A percentile compares a stretch with the other conserved stretches of the same genome.
These are phyloP conservation scores for Alloteropsis semialata DNA, from an alignment of 176 grass and related monocot genomes.

Conservation along the genomic window DNA sequence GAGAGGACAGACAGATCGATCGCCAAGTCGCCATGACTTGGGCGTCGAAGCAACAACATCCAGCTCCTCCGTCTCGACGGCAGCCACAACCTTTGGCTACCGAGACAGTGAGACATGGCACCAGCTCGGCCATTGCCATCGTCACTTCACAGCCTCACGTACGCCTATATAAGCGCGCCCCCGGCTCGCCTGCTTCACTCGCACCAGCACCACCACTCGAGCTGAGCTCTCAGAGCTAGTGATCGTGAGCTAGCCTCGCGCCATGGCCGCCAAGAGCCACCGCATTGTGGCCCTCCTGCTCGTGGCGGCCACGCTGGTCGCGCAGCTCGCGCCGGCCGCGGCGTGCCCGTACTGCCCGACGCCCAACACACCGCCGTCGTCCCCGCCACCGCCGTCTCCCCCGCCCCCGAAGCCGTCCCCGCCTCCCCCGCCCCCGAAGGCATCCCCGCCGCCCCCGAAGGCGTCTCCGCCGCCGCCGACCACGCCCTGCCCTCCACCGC, in stretches of 20 bases:
- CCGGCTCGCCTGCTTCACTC: neutral
- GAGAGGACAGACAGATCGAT: neutral
- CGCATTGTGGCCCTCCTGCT: slow-evolving; percentile 25
- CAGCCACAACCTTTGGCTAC: slow-evolving; percentile 33
- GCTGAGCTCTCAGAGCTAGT: neutral
- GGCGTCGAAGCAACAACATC: neutral
- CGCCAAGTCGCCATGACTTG: neutral
- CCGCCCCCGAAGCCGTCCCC: neutral
- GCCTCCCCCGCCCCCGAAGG: too few relatives aligned
- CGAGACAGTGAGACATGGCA: slow-evolving; percentile 6
- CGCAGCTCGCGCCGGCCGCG: slow-evolving; percentile 32
- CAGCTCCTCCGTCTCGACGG: neutral
- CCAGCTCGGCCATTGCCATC: neutral
- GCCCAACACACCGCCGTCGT: slow-evolving; percentile 26
- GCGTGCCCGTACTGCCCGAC: slow-evolving; percentile 56
- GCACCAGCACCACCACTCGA: neutral
- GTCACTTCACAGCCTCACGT: slow-evolving; percentile 6
- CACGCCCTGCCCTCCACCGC: slow-evolving; percentile 21
- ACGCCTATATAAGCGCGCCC: slow-evolving; percentile 34
- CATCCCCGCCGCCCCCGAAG: slow-evolving; percentile 24
- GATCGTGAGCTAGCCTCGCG: neutral
- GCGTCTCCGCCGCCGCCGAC: slow-evolving; percentile 9
- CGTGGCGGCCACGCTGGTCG: neutral
- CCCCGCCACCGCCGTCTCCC: neutral
- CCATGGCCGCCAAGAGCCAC: slow-evolving; percentile 32